Percentiles rank a stretch among this genome's conserved stretches.
These are phyloP conservation scores for Paracamarosporium sp. DNA, from an alignment of 2,329 filamentous ascomycete genomes.

Conservation along the genomic window DNA sequence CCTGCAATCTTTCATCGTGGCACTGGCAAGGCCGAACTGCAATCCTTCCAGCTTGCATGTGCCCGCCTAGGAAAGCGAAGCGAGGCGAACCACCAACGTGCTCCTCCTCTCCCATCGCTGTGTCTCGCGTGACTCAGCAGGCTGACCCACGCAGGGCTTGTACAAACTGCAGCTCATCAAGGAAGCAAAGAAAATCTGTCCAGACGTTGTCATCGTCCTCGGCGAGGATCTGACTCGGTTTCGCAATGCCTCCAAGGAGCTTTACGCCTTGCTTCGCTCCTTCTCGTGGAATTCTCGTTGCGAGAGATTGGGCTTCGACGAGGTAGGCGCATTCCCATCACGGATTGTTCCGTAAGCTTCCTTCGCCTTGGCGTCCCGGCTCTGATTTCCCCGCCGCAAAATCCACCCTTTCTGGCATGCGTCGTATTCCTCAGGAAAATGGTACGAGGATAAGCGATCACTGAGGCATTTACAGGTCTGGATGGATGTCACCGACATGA, in stretches of 20 bases:
- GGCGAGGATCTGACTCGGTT: constrained; percentile 80
- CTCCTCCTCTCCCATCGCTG: background rate
- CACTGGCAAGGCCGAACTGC: background rate
- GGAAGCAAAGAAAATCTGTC: constrained; percentile 80
- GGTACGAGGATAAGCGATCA: background rate
- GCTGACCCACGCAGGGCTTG: constrained; percentile 55
- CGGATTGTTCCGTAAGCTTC: constrained; percentile 9
- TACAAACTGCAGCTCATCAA: constrained; percentile 85
- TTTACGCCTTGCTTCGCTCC: constrained; percentile 75
- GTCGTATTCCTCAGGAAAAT: background rate
- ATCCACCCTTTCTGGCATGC: background rate
- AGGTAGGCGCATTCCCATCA: constrained; percentile 64
- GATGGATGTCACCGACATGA: constrained; percentile 83
- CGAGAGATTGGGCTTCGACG: constrained; percentile 88
- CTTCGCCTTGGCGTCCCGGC: constrained; percentile 8
- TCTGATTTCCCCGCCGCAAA: background rate
- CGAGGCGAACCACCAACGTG: background rate
- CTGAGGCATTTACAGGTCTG: constrained; percentile 59
- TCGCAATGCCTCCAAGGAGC: constrained; percentile 80
- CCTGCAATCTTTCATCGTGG: no score
- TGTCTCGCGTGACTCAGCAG: constrained; percentile 14
- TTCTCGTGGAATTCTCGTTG: constrained; percentile 80
- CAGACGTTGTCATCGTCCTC: constrained; percentile 81
- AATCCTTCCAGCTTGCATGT: background rate
- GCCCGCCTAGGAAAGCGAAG: background rate